Evolutionary conservation across 495 filamentous ascomycete genomes (phyloP), one percentile per base, ranked within the genome.

Genomic region (Aspergillus hancockii): DNA sequence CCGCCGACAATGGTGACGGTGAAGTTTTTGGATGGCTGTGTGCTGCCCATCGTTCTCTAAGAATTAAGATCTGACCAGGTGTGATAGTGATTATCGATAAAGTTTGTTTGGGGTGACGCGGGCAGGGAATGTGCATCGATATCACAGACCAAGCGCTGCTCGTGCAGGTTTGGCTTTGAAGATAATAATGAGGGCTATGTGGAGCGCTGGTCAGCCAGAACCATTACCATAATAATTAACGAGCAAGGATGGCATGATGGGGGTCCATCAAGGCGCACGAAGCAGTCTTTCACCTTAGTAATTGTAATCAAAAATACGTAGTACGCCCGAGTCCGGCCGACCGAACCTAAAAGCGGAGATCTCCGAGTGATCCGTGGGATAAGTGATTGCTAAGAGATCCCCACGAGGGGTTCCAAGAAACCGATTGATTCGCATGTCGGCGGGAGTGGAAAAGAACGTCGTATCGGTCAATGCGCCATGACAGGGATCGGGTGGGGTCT

Each of bases 1-100:
- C 63, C 66, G 43, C 67, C 67, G 30, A 69, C 30, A 8, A 69
- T 66, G 57, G 64, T 61, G 14, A 67, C 57, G 23, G 54, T 47
- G 25, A 47, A 56, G 9, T 56, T 7, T 18, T 56, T 56, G 43
- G 43, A 47, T 22, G 43, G 8, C 8, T 21, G 1, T 23, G 19
- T 47, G 21, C 43, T 47, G 43, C 43, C 19, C 43, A 47, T 47
- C 6, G 13, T 23, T 41, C 5, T 41, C 16, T n/a, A 1, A 8
- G 3, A 41, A n/a, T n/a, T 3, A 28, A 28, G 25, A 28, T n/a
- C n/a, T n/a, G n/a, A n/a, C n/a, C n/a, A n/a, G n/a, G n/a, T n/a
- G n/a, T 28, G 25, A 28, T 14, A 36, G 34, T 4, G 12, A 36
- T 36, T 2, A 10, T 36, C 34, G 34, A 5, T 14, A 9, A 36